Evolutionary conservation across 176 grass and related monocot genomes (phyloP).

Genomic region (Paspalum notatum): DNA sequence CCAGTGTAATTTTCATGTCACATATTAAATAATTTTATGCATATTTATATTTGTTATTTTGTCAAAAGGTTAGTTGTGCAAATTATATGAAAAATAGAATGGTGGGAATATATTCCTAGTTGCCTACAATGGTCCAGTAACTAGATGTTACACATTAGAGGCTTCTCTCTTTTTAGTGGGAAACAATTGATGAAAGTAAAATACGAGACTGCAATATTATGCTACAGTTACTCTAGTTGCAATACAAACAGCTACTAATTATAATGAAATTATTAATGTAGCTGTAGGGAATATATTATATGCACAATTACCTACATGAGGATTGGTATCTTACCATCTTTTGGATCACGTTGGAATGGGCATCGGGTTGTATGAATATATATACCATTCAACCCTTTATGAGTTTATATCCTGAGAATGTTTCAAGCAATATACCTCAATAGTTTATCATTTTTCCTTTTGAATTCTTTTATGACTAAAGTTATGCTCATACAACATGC

Average conservation of each 20-base stretch:
- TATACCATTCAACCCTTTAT: background rate
- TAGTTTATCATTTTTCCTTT: background rate
- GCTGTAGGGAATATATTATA: slow-evolving; percentile 29
- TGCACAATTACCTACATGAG: background rate
- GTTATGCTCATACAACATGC: slow-evolving; percentile 9
- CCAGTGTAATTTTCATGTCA: background rate
- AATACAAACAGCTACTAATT: background rate
- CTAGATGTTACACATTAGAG: slow-evolving; percentile 20
- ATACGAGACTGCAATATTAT: background rate
- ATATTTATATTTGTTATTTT: background rate
- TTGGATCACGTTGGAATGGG: background rate
- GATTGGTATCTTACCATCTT: background rate
- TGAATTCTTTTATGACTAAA: background rate
- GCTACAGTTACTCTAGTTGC: background rate
- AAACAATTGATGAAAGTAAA: background rate
- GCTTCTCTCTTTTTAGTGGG: background rate
- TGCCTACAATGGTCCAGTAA: background rate
- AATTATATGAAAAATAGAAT: background rate
- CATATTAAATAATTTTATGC: background rate
- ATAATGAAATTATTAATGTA: background rate
- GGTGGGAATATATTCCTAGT: background rate
- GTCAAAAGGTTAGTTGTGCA: background rate
- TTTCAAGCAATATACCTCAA: slow-evolving; percentile 18
- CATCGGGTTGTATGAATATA: background rate
- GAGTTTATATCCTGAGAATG: background rate